Conservation (phyloP, 2,329 filamentous ascomycete species). For the Hymenotorrendiella dingleyae region DNA sequence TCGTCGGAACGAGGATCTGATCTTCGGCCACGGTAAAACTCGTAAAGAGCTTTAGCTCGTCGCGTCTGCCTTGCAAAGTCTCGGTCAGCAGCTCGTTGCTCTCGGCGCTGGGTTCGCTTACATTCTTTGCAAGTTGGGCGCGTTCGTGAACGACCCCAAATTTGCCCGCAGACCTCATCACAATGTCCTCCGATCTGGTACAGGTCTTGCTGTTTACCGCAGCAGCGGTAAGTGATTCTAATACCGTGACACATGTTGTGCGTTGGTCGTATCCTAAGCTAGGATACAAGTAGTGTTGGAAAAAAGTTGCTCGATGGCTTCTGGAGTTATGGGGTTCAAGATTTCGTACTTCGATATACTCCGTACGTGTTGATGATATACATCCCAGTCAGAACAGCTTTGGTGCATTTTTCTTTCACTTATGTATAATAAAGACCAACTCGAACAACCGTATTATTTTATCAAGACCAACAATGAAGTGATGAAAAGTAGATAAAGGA, state of each 20-base stretch:
- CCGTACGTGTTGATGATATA: no score
- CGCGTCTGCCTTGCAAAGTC: no score
- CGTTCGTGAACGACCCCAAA: neutral
- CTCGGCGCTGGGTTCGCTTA: neutral
- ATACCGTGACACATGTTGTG: slow-evolving; percentile 2
- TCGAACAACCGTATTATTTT: no score
- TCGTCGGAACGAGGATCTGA: neutral
- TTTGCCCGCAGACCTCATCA: neutral
- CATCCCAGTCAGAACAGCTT: no score
- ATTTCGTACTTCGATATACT: no score
- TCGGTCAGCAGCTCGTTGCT: neutral
- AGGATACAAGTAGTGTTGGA: neutral
- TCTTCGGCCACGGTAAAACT: neutral
- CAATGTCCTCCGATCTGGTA: neutral
- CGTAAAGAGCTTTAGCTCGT: neutral
- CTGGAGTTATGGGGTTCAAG: no score
- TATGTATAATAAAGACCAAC: no score
- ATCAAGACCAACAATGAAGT: no score
- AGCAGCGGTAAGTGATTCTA: slow-evolving; percentile 1
- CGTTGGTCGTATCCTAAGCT: neutral
- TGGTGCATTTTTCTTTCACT: no score
- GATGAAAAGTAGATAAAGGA: no score
- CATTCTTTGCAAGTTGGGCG: neutral
- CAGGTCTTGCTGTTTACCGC: neutral
- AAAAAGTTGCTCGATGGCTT: no score